Percentiles rank a stretch among this genome's conserved stretches.
These are phyloP conservation scores for Solanum hybrid DNA, from an alignment of 305 asterid genomes.

Conservation along the genomic window DNA sequence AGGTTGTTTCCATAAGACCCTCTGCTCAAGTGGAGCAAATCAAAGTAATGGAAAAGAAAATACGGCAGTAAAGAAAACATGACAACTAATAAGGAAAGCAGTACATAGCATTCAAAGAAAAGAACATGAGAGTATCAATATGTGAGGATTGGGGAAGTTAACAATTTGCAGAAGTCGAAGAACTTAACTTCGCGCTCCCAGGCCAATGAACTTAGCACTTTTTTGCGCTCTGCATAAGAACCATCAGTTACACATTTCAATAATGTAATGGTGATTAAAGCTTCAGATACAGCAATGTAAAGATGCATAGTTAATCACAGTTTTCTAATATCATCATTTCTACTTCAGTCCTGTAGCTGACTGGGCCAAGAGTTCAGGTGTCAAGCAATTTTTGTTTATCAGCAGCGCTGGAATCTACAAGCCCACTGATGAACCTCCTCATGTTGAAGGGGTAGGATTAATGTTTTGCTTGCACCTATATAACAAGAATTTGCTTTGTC, in stretches of 20 bases:
- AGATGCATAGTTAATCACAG: not conserved
- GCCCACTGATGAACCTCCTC: slow-evolving; percentile 88
- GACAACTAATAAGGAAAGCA: not conserved
- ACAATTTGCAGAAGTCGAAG: not conserved
- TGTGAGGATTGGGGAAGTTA: not conserved
- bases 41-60: not conserved
- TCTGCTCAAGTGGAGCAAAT: not conserved
- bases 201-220: not conserved
- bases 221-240: not conserved
- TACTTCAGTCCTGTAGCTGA: slow-evolving; percentile 74
- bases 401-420: slow-evolving; percentile 97
- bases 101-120: not conserved
- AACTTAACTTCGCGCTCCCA: not conserved
- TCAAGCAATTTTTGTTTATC: slow-evolving; percentile 71
- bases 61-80: not conserved
- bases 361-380: slow-evolving; percentile 83
- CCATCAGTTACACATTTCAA: not conserved
- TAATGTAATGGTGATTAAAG: not conserved
- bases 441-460: slow-evolving; percentile 80
- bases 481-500: not conserved
- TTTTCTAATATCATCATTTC: slow-evolving; percentile 8
- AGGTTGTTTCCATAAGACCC: not conserved
- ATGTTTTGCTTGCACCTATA: not conserved
- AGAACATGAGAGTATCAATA: not conserved
- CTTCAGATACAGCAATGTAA: not conserved